A percentile compares a stretch with the other conserved stretches of the same genome.
phyloP scores from a whole-genome alignment of 371 early-diverging fungal genomes.

The Syncephalis fuscata region DNA sequence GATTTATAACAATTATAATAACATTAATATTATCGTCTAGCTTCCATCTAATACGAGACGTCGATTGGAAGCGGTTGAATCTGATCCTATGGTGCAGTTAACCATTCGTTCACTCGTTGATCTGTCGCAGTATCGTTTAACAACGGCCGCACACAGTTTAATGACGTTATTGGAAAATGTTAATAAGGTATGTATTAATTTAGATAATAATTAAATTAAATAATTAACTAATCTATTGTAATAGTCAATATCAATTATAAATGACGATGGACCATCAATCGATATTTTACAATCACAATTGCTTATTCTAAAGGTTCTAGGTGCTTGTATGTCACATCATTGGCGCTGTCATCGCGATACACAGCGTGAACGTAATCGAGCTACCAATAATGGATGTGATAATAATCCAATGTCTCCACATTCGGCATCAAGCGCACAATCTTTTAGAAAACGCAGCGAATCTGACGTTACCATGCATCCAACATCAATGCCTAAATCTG shows the following conservation, averaged over 20 bases:
- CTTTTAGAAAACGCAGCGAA: too few species aligned
- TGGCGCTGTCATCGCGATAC: conserved; percentile 43
- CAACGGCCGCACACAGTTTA: conserved; percentile 29
- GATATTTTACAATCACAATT: conserved; percentile 22
- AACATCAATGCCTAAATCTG: neutral
- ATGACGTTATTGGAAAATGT: conserved; percentile 34
- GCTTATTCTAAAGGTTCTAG: conserved; percentile 47
- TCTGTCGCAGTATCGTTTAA: conserved; percentile 41
- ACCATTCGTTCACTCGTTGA: conserved; percentile 47
- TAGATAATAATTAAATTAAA: neutral
- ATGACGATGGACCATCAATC: neutral
- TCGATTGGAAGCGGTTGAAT: conserved; percentile 31
- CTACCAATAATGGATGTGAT: neutral
- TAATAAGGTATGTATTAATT: conserved; percentile 28
- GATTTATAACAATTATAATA: neutral
- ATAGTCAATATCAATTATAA: neutral
- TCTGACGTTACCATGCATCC: neutral
- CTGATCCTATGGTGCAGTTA: conserved; percentile 48
- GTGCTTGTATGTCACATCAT: conserved; percentile 52
- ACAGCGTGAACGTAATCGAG: neutral
- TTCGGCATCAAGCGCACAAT: neutral
- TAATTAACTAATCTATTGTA: neutral
- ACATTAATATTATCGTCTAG: neutral
- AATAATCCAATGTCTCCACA: neutral
- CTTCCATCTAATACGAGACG: conserved; percentile 29